Conservation (phyloP, 2,329 filamentous ascomycete species). For the Alternaria sp. region DNA sequence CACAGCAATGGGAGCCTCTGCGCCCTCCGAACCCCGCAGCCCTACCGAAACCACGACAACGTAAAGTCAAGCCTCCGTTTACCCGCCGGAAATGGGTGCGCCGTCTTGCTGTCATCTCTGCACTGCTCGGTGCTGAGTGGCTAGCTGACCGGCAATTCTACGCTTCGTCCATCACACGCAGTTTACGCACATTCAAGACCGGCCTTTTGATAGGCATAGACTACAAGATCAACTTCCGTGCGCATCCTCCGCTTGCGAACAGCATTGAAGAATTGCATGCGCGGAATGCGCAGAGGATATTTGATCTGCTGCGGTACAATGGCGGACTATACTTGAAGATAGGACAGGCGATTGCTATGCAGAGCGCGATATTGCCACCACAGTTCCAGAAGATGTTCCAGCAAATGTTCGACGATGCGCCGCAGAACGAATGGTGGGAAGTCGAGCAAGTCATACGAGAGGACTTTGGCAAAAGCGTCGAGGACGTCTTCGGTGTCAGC, state of each 20-base stretch:
- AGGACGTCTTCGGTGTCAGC: slow-evolving; percentile 92
- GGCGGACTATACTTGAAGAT: slow-evolving; percentile 97
- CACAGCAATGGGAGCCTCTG: slow-evolving; percentile 51
- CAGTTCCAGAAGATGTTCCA: slow-evolving; percentile 97
- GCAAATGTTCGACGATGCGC: slow-evolving; percentile 96
- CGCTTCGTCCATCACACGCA: slow-evolving; percentile 79
- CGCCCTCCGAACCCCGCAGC: slow-evolving; percentile 77
- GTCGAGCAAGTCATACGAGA: slow-evolving; percentile 84
- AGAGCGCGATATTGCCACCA: slow-evolving; percentile 88
- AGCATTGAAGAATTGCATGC: slow-evolving; percentile 79
- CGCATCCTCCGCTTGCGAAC: slow-evolving; percentile 75
- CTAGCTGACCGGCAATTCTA: slow-evolving; percentile 76
- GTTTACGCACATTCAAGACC: slow-evolving; percentile 78
- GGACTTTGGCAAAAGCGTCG: slow-evolving; percentile 82
- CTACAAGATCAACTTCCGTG: slow-evolving; percentile 95
- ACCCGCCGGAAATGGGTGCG: slow-evolving; percentile 78
- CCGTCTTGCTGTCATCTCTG: slow-evolving; percentile 68
- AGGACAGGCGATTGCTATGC: slow-evolving; percentile 97
- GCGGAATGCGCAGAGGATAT: slow-evolving; percentile 83
- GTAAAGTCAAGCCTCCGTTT: slow-evolving; percentile 72
- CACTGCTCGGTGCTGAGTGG: slow-evolving; percentile 68
- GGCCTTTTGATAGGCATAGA: slow-evolving; percentile 84
- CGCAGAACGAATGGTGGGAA: slow-evolving; percentile 87
- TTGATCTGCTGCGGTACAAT: slow-evolving; percentile 81
- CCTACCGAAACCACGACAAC: slow-evolving; percentile 62